phyloP scores from a whole-genome alignment of 257 asterid genomes.

The Salvia rosmarinus region DNA sequence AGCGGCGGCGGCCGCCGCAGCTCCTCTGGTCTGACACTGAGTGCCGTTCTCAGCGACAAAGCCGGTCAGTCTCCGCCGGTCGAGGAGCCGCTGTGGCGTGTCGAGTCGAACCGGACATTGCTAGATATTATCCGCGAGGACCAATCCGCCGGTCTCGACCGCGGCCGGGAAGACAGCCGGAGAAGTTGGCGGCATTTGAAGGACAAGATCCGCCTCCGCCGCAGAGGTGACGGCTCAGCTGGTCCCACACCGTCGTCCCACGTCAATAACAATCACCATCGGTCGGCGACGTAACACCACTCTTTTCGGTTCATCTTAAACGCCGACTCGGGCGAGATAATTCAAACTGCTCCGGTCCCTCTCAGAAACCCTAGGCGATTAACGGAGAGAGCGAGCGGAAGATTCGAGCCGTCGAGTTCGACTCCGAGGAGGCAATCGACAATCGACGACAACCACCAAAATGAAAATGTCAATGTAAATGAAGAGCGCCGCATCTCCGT shows the following conservation, averaged over 20 bases:
- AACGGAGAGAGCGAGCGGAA: constrained; percentile 32
- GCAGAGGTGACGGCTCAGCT: constrained; percentile 54
- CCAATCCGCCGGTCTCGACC: constrained; percentile 36
- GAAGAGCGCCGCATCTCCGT: constrained; percentile 1
- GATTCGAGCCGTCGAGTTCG: constrained; percentile 36
- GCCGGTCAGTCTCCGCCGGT: constrained; percentile 23
- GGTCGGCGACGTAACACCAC: constrained; percentile 37
- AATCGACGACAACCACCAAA: neutral
- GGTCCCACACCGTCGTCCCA: constrained; percentile 56
- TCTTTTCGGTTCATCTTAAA: constrained; percentile 36
- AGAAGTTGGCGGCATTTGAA: constrained; percentile 60
- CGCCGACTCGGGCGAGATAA: constrained; percentile 32
- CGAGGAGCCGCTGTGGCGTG: constrained; percentile 36
- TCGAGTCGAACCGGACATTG: constrained; percentile 60
- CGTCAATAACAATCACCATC: constrained; percentile 23
- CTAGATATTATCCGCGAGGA: constrained; percentile 77
- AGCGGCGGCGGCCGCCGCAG: constrained; percentile 32
- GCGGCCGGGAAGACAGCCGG: constrained; percentile 38
- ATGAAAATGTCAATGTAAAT: neutral
- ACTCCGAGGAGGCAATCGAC: constrained; percentile 28
- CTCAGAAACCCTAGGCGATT: constrained; percentile 38
- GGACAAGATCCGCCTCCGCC: constrained; percentile 65
- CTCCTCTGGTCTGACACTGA: constrained; percentile 42
- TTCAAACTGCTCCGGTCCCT: constrained; percentile 37
- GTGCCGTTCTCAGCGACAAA: constrained; percentile 45